These are phyloP conservation scores for Avena eriantha DNA, from an alignment of 176 grass and related monocot genomes.

Conservation along the genomic window DNA sequence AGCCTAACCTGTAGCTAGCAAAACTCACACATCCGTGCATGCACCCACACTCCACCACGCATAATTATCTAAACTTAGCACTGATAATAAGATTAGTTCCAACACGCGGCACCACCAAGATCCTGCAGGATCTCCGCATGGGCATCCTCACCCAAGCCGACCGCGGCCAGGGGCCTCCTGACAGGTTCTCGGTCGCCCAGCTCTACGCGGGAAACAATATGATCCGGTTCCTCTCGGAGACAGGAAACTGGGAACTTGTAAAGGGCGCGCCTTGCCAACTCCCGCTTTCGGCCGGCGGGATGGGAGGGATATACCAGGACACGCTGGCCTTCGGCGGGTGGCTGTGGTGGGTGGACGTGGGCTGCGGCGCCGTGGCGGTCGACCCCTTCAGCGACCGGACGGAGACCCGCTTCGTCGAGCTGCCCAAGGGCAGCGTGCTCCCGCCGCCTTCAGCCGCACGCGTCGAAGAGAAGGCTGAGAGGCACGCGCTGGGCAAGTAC, in stretches of 20 bases:
- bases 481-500: background rate
- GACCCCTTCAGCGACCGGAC: background rate
- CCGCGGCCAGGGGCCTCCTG: background rate
- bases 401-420: background rate
- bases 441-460: background rate
- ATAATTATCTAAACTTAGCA: too few species aligned
- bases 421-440: constrained; percentile 10
- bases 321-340: background rate
- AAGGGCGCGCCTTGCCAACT: background rate
- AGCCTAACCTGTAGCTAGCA: too few species aligned
- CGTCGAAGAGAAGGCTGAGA: background rate
- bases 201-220: background rate
- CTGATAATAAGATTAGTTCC: too few species aligned
- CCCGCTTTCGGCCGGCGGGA: background rate
- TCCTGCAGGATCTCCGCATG: background rate
- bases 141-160: background rate
- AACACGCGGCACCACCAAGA: background rate
- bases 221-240: background rate
- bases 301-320: background rate
- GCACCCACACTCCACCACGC: too few species aligned
- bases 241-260: background rate
- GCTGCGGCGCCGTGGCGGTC: background rate
- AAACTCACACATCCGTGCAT: too few species aligned
- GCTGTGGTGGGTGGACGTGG: background rate
- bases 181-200: background rate